A percentile compares a stretch with the other conserved stretches of the same genome.
phyloP scores from a whole-genome alignment of 768 basidiomycete genomes.

The Amylocystis lapponica region DNA sequence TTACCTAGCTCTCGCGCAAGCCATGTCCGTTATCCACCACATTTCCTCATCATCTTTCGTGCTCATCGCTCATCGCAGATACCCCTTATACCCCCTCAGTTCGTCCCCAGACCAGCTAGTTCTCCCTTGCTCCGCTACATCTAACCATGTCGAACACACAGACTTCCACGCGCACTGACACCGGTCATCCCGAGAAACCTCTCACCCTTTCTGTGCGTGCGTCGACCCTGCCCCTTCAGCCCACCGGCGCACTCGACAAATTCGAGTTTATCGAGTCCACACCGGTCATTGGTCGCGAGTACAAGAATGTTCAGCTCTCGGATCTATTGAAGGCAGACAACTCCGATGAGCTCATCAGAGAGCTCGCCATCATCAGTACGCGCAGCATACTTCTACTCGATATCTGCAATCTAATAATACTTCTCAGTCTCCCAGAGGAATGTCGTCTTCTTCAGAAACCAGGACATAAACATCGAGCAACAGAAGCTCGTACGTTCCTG shows the following conservation, averaged over 20 bases:
- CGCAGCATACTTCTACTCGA: background rate
- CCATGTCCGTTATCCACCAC: no score
- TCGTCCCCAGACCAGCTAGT: no score
- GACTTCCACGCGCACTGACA: background rate
- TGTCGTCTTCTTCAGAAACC: constrained; percentile 59
- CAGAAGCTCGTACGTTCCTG: constrained; percentile 32
- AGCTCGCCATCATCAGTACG: constrained; percentile 35
- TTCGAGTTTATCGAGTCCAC: background rate
- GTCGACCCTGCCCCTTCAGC: background rate
- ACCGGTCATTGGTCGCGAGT: constrained; percentile 1
- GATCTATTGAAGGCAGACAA: constrained; percentile 38
- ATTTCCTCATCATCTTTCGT: no score
- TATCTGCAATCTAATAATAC: background rate
- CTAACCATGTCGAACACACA: background rate
- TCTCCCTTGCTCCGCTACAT: no score
- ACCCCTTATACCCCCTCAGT: no score
- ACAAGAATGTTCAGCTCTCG: constrained; percentile 39
- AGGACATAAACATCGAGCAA: constrained; percentile 43
- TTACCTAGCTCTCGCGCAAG: no score
- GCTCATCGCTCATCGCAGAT: no score
- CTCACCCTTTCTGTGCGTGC: background rate
- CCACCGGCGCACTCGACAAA: constrained; percentile 1
- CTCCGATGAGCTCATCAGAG: constrained; percentile 45
- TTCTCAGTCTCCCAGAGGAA: constrained; percentile 45
- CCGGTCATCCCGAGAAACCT: background rate